These are phyloP conservation scores for Akebia trifoliata DNA, from an alignment of 164 flowering plant genomes.

Conservation along the genomic window DNA sequence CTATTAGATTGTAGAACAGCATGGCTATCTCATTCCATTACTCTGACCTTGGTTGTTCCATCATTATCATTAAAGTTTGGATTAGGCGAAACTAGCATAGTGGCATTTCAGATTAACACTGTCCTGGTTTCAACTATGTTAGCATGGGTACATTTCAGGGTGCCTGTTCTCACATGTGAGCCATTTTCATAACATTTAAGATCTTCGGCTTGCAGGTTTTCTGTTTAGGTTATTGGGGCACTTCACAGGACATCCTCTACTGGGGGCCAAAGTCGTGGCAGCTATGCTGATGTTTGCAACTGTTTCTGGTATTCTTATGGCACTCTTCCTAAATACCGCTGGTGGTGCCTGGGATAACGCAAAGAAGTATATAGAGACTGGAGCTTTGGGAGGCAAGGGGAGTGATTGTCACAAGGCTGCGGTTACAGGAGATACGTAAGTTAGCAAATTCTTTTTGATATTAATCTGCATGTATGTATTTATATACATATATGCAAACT, in stretches of 20 bases:
- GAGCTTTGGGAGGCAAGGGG: constrained; percentile 97
- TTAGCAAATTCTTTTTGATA: constrained; percentile 3
- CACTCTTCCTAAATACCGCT: constrained; percentile 93
- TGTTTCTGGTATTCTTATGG: constrained; percentile 96
- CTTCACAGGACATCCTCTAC: constrained; percentile 82
- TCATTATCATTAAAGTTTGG: too few relatives aligned
- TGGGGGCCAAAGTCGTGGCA: constrained; percentile 98
- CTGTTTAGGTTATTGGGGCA: constrained; percentile 76
- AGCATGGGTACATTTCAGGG: not conserved
- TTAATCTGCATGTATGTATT: too few relatives aligned
- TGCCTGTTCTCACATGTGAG: not conserved
- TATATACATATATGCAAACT: too few relatives aligned
- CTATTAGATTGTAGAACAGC: too few relatives aligned
- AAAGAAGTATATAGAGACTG: constrained; percentile 94
- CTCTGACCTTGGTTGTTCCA: too few relatives aligned
- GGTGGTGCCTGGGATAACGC: constrained; percentile 99
- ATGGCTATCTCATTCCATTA: too few relatives aligned
- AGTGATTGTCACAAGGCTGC: constrained; percentile 97
- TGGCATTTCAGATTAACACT: too few relatives aligned
- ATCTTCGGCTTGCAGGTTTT: constrained; percentile 50
- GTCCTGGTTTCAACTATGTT: too few relatives aligned
- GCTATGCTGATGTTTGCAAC: constrained; percentile 95
- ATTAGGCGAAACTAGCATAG: too few relatives aligned
- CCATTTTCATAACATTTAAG: not conserved
- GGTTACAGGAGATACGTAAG: constrained; percentile 98